phyloP scores from a whole-genome alignment of 441 rosid species.

The Sinapis alba region DNA sequence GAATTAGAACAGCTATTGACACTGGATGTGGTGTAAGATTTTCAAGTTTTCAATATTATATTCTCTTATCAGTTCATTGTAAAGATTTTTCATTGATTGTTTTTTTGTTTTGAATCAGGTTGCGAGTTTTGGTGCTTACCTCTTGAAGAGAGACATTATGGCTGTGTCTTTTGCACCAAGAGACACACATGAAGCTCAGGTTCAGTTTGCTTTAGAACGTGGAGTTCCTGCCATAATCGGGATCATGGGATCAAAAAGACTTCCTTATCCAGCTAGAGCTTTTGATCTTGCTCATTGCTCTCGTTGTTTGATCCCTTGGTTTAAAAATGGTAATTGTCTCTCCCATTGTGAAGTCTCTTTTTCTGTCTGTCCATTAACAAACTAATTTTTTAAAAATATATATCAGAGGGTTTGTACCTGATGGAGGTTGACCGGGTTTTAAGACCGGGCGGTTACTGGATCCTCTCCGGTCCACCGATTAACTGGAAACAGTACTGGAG shows the following conservation, averaged over 20 bases:
- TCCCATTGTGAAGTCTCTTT: not conserved
- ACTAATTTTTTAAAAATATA: not conserved
- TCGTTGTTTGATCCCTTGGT: conserved; percentile 95
- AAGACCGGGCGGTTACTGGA: conserved; percentile 95
- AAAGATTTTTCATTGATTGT: not conserved
- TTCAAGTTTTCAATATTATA: not conserved
- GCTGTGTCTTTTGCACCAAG: conserved; percentile 93
- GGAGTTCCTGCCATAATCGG: conserved; percentile 98
- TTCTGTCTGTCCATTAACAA: not conserved
- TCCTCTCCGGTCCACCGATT: conserved; percentile 90
- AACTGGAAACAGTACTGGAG: conserved; percentile 83
- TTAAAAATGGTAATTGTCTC: conserved; percentile 38
- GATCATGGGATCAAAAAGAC: conserved; percentile 79
- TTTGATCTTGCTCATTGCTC: conserved; percentile 97
- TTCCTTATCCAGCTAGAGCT: conserved; percentile 93
- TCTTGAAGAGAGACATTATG: conserved; percentile 72
- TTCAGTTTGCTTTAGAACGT: conserved; percentile 91
- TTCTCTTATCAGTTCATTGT: not conserved
- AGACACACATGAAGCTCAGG: conserved; percentile 98
- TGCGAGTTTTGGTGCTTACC: conserved; percentile 98
- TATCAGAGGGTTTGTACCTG: conserved; percentile 62
- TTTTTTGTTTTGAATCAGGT: conserved; percentile 45
- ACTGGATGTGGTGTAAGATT: conserved; percentile 94
- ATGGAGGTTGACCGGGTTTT: conserved; percentile 82
- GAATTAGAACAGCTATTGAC: conserved; percentile 84